Conservation (phyloP, 805 yeast genomes). For the Helenozyma baotianmanensis region DNA sequence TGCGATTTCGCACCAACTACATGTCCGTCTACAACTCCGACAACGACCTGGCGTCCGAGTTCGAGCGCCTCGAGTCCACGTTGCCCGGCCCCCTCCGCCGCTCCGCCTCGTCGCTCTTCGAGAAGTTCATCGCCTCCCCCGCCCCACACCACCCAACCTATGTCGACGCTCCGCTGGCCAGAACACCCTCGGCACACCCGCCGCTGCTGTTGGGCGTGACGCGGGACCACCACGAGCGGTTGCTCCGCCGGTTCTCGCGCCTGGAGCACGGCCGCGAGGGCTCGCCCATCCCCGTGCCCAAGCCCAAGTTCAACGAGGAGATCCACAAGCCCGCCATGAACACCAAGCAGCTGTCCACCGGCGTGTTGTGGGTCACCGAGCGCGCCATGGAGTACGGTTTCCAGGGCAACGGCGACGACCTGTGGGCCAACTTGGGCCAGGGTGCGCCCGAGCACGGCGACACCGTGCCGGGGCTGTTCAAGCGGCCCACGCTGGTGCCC, state of each 20-base stretch:
- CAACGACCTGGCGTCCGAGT: conserved; percentile 28
- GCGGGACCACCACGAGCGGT: conserved; percentile 16
- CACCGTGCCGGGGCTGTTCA: conserved; percentile 52
- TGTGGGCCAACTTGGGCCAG: conserved; percentile 61
- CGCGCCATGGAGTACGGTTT: conserved; percentile 56
- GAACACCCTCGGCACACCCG: conserved; percentile 19
- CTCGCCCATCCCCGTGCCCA: conserved; percentile 48
- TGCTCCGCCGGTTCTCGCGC: conserved; percentile 26
- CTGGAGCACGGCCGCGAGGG: conserved; percentile 37
- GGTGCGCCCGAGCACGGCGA: conserved; percentile 65
- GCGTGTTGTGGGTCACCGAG: conserved; percentile 63
- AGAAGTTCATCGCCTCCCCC: conserved; percentile 21
- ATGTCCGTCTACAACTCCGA: conserved; percentile 17
- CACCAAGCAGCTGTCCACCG: conserved; percentile 55
- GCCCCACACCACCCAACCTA: conserved; percentile 6
- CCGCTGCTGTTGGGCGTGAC: conserved; percentile 9
- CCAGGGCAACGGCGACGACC: conserved; percentile 30
- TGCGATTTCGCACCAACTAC: too few species aligned
- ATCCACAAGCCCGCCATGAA: conserved; percentile 56
- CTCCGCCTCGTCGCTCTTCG: conserved; percentile 36
- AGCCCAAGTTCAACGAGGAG: conserved; percentile 39
- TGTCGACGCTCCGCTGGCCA: conserved; percentile 19
- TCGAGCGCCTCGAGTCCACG: conserved; percentile 40
- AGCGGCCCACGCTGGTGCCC: conserved; percentile 45
- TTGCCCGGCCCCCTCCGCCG: conserved; percentile 36